These are phyloP conservation scores for Populus ilicifolia DNA, from an alignment of 345 rosid genomes.

Conservation along the genomic window DNA sequence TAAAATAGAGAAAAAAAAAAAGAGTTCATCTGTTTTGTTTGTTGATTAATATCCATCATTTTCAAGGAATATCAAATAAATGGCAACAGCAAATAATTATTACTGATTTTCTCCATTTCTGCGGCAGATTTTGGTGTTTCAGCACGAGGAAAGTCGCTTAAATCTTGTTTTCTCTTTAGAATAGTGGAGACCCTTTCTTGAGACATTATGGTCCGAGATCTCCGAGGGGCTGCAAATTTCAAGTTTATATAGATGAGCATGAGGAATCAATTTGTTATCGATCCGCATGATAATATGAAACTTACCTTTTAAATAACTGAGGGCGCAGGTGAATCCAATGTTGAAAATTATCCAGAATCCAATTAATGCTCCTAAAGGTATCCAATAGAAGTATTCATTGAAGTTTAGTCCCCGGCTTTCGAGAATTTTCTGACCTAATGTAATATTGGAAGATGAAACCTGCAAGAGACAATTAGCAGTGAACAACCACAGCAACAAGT, in stretches of 20 bases:
- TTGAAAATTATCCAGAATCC: conserved; percentile 44
- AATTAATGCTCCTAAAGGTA: conserved; percentile 35
- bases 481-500: neutral
- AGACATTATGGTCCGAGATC: conserved; percentile 24
- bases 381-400: conserved; percentile 30
- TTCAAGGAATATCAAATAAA: neutral
- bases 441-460: conserved; percentile 32
- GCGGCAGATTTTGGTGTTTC: neutral
- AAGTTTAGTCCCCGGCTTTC: conserved; percentile 32
- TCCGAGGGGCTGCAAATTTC: conserved; percentile 32
- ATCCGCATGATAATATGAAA: neutral
- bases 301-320: conserved; percentile 34
- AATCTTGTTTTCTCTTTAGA: conserved; percentile 8
- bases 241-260: neutral
- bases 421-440: conserved; percentile 34
- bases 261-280: neutral
- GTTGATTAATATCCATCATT: neutral
- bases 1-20: neutral
- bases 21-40: too few species aligned
- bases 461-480: conserved; percentile 14
- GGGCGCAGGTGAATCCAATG: conserved; percentile 32
- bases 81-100: neutral
- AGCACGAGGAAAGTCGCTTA: neutral
- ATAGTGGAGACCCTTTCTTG: conserved; percentile 17
- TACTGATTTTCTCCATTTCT: conserved; percentile 21